Base-by-base conservation (phyloP, 768 basidiomycete species). In the Mrakia frigida region DNA sequence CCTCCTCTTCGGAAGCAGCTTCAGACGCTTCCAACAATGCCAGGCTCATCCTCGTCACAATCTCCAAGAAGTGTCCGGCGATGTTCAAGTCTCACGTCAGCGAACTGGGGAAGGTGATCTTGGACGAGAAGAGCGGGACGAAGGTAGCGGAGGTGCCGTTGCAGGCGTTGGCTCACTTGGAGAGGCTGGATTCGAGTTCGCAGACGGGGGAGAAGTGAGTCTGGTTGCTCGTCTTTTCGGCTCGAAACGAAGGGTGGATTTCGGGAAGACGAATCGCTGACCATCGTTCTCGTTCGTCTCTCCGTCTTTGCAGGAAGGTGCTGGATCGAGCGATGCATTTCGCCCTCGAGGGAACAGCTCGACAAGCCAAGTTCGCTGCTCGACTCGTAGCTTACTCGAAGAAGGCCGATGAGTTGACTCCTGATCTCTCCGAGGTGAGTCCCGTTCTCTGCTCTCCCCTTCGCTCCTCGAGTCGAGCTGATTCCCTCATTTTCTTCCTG, bases 281-380 rank as follows among this genome's bases (percentile, higher is more conserved):
- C 31, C 13, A n/a, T 3, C 37, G 31, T 37, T 23, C 33, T 65
- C 31, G 35, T 68, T 43, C 21, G 37, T 25, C 2, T 14, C n/a
- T 56, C 9, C 7, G 5, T 4, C 23, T 75, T 52, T 28, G 11
- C 53, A 78, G 77, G 39, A 70, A 61, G 28, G 63, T 78, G 0
- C 83, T 88, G 16, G 91, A 94, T 37, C 86, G 89, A 28, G 85
- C 91, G 18, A 84, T 84, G 71, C 87, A 87, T 59, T 87, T 88
- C 79, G 90, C 87, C 0, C 80, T 89, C 41, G 88, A 88, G 35
- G 86, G 87, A 6, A 87, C 90, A 72, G 84, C 86, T 35, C 86
- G 88, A 31, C 88, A 90, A 78, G 91, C 93, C 28, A 98, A 98
- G 82, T 95, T 92, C 82, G 91, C 93, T 1, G 89, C 92, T 3